Conservation (phyloP, 192 early-diverging fungal species). For the Jimgerdemannia lactiflua region DNA sequence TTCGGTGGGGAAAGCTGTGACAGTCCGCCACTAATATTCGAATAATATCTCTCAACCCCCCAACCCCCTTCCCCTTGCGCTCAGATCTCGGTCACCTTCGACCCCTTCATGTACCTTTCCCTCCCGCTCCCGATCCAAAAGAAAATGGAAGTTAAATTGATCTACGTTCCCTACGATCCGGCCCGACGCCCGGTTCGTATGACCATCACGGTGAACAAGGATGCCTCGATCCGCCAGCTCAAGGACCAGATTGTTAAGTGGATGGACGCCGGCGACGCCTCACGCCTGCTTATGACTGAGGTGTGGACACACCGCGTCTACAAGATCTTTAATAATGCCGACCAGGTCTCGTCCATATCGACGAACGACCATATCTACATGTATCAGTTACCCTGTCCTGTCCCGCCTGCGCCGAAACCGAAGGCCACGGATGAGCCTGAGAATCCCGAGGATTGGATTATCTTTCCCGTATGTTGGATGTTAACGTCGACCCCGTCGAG, state of each 20-base stretch:
- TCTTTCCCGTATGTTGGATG: constrained; percentile 1
- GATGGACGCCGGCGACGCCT: constrained; percentile 24
- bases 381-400: constrained; percentile 27
- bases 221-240: constrained; percentile 56
- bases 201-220: constrained; percentile 57
- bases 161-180: constrained; percentile 53
- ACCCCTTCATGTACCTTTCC: constrained; percentile 78
- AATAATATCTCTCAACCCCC: neutral
- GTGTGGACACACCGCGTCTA: constrained; percentile 51
- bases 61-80: constrained; percentile 5
- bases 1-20: constrained; percentile 19
- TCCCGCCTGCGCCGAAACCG: constrained; percentile 9
- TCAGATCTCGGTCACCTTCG: constrained; percentile 74
- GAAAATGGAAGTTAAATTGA: constrained; percentile 39
- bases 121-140: constrained; percentile 73
- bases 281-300: constrained; percentile 45
- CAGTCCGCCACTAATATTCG: neutral
- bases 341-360: constrained; percentile 38
- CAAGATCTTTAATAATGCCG: constrained; percentile 49
- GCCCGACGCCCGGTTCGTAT: constrained; percentile 37
- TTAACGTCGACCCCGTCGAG: no score
- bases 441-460: constrained; percentile 23
- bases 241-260: constrained; percentile 57
- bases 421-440: constrained; percentile 7
- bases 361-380: constrained; percentile 24